Conservation (phyloP, 2,329 filamentous ascomycete genomes). For the Verticillium nubilum region DNA sequence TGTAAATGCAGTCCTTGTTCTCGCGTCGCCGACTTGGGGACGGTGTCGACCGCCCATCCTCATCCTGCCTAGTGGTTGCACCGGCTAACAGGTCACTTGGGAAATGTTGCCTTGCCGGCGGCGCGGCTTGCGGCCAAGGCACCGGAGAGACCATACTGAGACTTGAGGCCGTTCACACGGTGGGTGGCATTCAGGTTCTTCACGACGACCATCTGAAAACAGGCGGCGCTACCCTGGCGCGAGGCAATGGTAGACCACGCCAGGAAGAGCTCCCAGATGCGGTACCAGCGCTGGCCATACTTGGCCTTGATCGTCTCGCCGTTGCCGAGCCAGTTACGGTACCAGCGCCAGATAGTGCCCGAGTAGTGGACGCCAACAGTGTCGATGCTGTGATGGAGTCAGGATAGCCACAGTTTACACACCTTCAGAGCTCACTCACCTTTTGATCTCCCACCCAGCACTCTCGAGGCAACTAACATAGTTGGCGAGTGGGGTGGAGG, state of each 20-base stretch:
- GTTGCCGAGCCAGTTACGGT: constrained; percentile 97
- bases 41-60: no score
- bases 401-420: background rate
- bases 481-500: constrained; percentile 85
- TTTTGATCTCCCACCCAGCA: constrained; percentile 71
- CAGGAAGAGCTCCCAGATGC: constrained; percentile 91
- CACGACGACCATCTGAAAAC: constrained; percentile 80
- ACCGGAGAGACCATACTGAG: constrained; percentile 63
- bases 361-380: constrained; percentile 97
- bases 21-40: no score
- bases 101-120: constrained; percentile 7
- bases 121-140: constrained; percentile 39
- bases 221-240: constrained; percentile 77
- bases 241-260: constrained; percentile 80
- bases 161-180: constrained; percentile 67
- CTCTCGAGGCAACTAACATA: constrained; percentile 81
- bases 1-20: no score
- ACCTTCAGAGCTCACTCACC: background rate
- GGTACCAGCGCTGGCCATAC: constrained; percentile 93
- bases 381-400: constrained; percentile 52
- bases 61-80: no score
- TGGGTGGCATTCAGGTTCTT: constrained; percentile 90
- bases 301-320: constrained; percentile 87
- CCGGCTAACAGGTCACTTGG: background rate
- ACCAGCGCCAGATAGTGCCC: constrained; percentile 95